phyloP scores from a whole-genome alignment of 225 moss, liverwort and hornwort species.

The Physcomitrium patens region DNA sequence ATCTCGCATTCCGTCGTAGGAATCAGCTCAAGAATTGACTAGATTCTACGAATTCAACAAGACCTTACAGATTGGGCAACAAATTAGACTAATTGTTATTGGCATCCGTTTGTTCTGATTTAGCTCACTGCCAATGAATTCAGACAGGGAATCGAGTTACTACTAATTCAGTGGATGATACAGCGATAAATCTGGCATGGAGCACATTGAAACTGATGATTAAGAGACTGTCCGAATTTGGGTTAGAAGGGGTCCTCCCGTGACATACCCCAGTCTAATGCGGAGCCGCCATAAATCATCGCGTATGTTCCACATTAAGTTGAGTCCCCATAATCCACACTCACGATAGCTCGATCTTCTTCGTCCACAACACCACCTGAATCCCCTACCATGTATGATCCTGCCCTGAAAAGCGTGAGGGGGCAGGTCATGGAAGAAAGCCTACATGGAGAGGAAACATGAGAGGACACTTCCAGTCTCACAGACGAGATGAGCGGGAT shows the following conservation, averaged over 20 bases:
- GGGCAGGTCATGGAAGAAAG: slow-evolving; percentile 58
- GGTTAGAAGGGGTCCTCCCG: slow-evolving; percentile 36
- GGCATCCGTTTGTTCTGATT: no score
- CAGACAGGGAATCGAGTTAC: slow-evolving; percentile 1
- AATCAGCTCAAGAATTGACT: no score
- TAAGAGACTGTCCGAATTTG: slow-evolving; percentile 63
- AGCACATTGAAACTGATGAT: slow-evolving; percentile 70
- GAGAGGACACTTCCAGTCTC: slow-evolving; percentile 60
- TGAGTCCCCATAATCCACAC: slow-evolving; percentile 74
- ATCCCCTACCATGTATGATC: slow-evolving; percentile 66
- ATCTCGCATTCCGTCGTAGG: no score
- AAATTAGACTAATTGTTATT: no score
- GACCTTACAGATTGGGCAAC: no score
- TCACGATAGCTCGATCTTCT: slow-evolving; percentile 71
- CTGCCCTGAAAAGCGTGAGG: slow-evolving; percentile 65
- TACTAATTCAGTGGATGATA: slow-evolving; percentile 78
- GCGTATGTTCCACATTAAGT: slow-evolving; percentile 70
- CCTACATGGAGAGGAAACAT: slow-evolving; percentile 52
- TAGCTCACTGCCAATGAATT: no score
- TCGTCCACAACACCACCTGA: slow-evolving; percentile 72
- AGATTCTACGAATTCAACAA: no score
- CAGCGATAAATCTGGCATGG: slow-evolving; percentile 80
- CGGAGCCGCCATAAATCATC: slow-evolving; percentile 60
- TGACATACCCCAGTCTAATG: slow-evolving; percentile 68
- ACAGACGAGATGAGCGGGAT: slow-evolving; percentile 70